Evolutionary conservation across 225 moss, liverwort and hornwort genomes (phyloP), one percentile per base, ranked within the genome.

Genomic region (Rhytidiadelphus loreus): DNA sequence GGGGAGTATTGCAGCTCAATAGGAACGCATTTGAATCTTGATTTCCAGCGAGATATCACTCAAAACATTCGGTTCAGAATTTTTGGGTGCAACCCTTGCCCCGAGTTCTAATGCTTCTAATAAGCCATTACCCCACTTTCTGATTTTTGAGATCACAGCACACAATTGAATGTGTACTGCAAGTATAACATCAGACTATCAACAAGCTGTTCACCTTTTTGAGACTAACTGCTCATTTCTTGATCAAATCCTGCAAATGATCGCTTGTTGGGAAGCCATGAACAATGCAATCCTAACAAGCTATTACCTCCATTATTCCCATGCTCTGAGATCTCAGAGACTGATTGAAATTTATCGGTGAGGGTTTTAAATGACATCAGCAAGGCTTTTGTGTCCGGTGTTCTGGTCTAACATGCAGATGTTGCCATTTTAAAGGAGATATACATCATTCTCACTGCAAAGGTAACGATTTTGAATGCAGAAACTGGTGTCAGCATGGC

Each of bases 401-500:
- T 44, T 86, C 86, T 41, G 86, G 23, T 55, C 26, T 46, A 59
- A 77, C 46, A 30, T 81, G 80, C 76, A 80, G 80, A 80, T 57
- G 29, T 55, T 82, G 55, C 44, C 39, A 23, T 64, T 76, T 63
- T 7, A 22, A 33, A 44, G 59, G 33, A 44, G 58, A 2, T 32
- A 70, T 43, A 13, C 32, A 43, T 58, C 43, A 37, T 33, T 86
- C 50, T 62, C 29, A 86, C 62, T n/a, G 50, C 19, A 29, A 50
- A 37, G 75, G 52, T 76, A 76, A 86, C 76, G 55, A 64, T 24
- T 60, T 60, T 85, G 43, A 62, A 62, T 91, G 93, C 89, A 93
- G 93, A 91, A 84, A 72, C 33, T 93, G 87, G 92, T 91, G 43
- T 81, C 84, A 37, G 93, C 91, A 84, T 93, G 92, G 93, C 89